A percentile compares a stretch with the other conserved stretches of the same genome.
Evolutionary conservation across 1,284 basidiomycete species (phyloP).

Genomic region (Volvariella volvacea): DNA sequence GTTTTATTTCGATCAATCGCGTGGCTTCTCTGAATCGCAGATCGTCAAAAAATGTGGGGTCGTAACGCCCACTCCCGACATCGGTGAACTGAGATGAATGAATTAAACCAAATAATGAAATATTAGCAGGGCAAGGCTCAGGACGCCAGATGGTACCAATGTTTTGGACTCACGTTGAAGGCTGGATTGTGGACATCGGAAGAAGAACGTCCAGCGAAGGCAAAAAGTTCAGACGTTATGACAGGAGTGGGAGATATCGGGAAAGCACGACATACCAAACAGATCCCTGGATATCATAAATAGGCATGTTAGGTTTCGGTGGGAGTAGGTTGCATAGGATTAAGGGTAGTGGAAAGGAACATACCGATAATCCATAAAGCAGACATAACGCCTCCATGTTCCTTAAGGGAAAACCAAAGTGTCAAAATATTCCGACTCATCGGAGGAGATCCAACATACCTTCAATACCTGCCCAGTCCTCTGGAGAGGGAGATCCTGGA

Average conservation of each 20-base stretch:
- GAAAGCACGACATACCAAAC: slow-evolving; percentile 36
- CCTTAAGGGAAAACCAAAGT: slow-evolving; percentile 19
- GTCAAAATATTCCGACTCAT: not conserved
- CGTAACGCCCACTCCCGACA: slow-evolving; percentile 29
- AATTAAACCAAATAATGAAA: not conserved
- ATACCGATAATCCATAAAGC: slow-evolving; percentile 71
- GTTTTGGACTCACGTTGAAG: slow-evolving; percentile 48
- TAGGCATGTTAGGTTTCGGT: not conserved
- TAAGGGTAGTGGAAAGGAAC: slow-evolving; percentile 12
- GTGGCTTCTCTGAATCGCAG: slow-evolving; percentile 54
- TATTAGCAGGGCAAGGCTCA: not conserved
- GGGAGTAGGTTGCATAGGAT: not conserved
- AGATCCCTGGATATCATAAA: slow-evolving; percentile 40
- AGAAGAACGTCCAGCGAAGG: slow-evolving; percentile 2
- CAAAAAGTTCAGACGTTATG: not conserved
- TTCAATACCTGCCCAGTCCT: slow-evolving; percentile 67
- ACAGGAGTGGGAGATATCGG: not conserved
- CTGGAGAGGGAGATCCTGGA: slow-evolving; percentile 24
- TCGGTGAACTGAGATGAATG: slow-evolving; percentile 27
- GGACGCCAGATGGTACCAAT: not conserved
- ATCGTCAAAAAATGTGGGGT: slow-evolving; percentile 49
- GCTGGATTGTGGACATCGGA: slow-evolving; percentile 25
- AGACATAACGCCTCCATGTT: slow-evolving; percentile 61
- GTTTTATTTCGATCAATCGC: slow-evolving; percentile 49
- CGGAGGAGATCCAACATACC: slow-evolving; percentile 24